Conservation (phyloP, 345 rosid species). For the Moringa oleifera region DNA sequence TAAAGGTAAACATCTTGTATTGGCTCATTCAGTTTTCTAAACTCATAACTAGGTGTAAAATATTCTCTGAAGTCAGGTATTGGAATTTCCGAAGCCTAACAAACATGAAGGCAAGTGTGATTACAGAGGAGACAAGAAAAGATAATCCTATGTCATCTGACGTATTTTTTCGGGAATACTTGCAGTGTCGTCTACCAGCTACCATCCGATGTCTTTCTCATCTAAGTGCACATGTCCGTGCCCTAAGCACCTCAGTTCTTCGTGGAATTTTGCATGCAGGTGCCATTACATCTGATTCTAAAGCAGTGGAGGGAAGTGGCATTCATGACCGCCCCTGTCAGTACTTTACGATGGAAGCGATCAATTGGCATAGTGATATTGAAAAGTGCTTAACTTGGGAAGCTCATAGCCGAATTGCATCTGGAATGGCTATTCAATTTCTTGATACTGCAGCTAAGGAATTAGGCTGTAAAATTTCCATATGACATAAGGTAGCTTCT, state of each 20-base stretch:
- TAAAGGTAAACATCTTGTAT: slow-evolving; percentile 62
- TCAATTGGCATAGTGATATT: slow-evolving; percentile 78
- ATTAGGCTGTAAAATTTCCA: slow-evolving; percentile 60
- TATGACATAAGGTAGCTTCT: slow-evolving; percentile 23
- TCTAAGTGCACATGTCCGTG: slow-evolving; percentile 93
- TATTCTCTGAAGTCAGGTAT: too few relatives aligned
- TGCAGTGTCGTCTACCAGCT: slow-evolving; percentile 95
- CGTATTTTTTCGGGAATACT: slow-evolving; percentile 9
- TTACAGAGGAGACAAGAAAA: neutral
- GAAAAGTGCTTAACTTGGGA: slow-evolving; percentile 87
- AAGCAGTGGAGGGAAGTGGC: slow-evolving; percentile 44
- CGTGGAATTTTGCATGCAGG: slow-evolving; percentile 58
- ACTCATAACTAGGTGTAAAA: too few relatives aligned
- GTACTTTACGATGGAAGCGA: slow-evolving; percentile 41
- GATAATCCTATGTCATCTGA: neutral
- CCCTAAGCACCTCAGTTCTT: slow-evolving; percentile 83
- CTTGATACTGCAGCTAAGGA: slow-evolving; percentile 73
- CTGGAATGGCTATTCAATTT: slow-evolving; percentile 59
- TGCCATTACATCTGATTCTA: slow-evolving; percentile 30
- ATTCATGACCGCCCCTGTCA: slow-evolving; percentile 40
- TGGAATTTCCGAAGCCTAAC: too few relatives aligned
- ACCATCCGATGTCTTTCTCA: slow-evolving; percentile 80
- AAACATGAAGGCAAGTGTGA: neutral
- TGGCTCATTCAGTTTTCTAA: too few relatives aligned
- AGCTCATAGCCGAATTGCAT: slow-evolving; percentile 71